Evolutionary conservation across 495 filamentous ascomycete genomes (phyloP).

Genomic region (Geopyxis carbonaria): DNA sequence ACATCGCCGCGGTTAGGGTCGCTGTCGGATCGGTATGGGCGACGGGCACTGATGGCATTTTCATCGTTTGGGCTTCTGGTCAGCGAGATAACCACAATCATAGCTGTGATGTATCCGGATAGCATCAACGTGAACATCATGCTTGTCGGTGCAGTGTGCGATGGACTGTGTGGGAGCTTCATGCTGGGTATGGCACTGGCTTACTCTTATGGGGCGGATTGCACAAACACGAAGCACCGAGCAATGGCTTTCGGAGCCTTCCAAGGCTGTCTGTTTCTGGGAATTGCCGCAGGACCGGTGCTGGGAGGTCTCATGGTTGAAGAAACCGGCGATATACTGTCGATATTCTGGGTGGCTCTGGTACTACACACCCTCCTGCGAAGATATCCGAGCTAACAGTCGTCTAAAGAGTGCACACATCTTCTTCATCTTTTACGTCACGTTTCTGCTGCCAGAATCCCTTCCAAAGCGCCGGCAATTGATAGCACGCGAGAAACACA

Average conservation of each 20-base stretch:
- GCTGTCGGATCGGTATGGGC: slow-evolving; percentile 76
- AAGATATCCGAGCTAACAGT: not conserved
- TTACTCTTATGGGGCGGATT: slow-evolving; percentile 76
- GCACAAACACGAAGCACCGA: slow-evolving; percentile 57
- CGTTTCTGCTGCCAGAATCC: slow-evolving; percentile 64
- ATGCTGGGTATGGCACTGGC: slow-evolving; percentile 61
- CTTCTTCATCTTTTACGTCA: slow-evolving; percentile 50
- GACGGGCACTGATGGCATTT: slow-evolving; percentile 51
- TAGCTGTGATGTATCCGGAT: slow-evolving; percentile 58
- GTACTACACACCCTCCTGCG: slow-evolving; percentile 5
- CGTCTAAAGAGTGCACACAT: slow-evolving; percentile 38
- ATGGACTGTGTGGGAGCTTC: slow-evolving; percentile 77
- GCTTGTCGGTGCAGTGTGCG: slow-evolving; percentile 52
- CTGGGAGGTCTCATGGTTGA: slow-evolving; percentile 61
- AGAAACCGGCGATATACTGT: slow-evolving; percentile 45
- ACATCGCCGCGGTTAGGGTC: slow-evolving; percentile 66
- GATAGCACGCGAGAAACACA: slow-evolving; percentile 49
- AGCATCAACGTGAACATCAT: slow-evolving; percentile 53
- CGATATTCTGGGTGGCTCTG: slow-evolving; percentile 63
- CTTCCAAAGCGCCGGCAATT: slow-evolving; percentile 49
- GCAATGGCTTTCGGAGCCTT: slow-evolving; percentile 80
- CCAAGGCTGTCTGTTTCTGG: slow-evolving; percentile 71
- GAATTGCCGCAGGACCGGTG: slow-evolving; percentile 68
- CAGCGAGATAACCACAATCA: slow-evolving; percentile 55
- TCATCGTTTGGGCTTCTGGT: slow-evolving; percentile 49